A percentile compares a stretch with the other conserved stretches of the same genome.
Evolutionary conservation across 164 flowering plant species (phyloP).

Genomic region (Platanus orientalis): DNA sequence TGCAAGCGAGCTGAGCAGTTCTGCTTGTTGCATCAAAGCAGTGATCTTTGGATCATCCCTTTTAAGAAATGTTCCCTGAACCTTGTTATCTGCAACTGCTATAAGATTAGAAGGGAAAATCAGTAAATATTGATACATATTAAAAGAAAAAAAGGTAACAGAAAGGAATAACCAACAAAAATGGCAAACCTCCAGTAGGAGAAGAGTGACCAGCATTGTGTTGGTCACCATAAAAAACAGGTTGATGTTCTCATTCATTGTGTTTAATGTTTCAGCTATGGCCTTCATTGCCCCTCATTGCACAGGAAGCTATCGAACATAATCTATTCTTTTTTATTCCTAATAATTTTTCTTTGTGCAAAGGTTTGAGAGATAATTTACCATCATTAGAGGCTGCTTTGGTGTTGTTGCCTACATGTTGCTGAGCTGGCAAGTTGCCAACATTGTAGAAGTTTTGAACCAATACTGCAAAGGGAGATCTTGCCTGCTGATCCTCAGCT

Average conservation of each 20-base stretch:
- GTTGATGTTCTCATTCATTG: neutral
- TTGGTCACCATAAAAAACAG: neutral
- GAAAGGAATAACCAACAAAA: neutral
- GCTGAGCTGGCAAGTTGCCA: constrained; percentile 24
- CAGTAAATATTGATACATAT: neutral
- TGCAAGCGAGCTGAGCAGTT: constrained; percentile 88
- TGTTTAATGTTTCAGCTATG: constrained; percentile 6
- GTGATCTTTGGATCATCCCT: constrained; percentile 84
- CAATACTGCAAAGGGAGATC: constrained; percentile 64
- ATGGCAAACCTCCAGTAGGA: neutral
- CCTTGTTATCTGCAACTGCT: constrained; percentile 38
- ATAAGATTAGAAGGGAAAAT: constrained; percentile 7
- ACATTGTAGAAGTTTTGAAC: constrained; percentile 41
- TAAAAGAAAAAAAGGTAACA: neutral
- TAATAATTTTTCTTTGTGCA: no score
- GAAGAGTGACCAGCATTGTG: neutral
- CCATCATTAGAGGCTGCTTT: constrained; percentile 39
- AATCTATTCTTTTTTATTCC: neutral
- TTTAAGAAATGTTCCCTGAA: constrained; percentile 64
- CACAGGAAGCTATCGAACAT: neutral
- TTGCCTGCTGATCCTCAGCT: constrained; percentile 32
- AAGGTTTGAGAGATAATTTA: constrained; percentile 23
- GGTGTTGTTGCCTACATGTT: constrained; percentile 15
- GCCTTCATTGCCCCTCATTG: neutral
- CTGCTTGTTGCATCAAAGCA: constrained; percentile 87